Conservation (phyloP, 345 rosid species). For the thale cress (Arabidopsis thaliana) region DNA sequence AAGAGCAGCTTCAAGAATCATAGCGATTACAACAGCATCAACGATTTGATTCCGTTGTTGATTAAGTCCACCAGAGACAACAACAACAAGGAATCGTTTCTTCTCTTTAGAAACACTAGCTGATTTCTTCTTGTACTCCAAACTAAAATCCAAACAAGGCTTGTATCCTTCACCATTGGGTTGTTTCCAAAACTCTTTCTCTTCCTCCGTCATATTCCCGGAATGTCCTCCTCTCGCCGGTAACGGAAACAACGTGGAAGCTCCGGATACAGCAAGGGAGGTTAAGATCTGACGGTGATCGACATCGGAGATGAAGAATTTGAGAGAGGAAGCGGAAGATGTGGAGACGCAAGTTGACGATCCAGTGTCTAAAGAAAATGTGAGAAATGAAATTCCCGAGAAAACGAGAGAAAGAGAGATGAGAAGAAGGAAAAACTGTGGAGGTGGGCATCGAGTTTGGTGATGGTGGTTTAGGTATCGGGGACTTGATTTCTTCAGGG, state of each 20-base stretch:
- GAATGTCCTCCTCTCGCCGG: slow-evolving; percentile 50
- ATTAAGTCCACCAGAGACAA: slow-evolving; percentile 72
- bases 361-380: slow-evolving; percentile 29
- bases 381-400: slow-evolving; percentile 54
- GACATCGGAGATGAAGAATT: slow-evolving; percentile 39
- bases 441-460: slow-evolving; percentile 41
- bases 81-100: slow-evolving; percentile 67
- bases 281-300: slow-evolving; percentile 46
- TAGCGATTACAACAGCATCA: slow-evolving; percentile 77
- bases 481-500: slow-evolving; percentile 56
- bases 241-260: slow-evolving; percentile 50
- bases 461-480: slow-evolving; percentile 45
- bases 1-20: slow-evolving; percentile 73
- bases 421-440: slow-evolving; percentile 51
- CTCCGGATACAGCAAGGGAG: slow-evolving; percentile 48
- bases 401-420: slow-evolving; percentile 54
- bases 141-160: slow-evolving; percentile 71
- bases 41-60: slow-evolving; percentile 78
- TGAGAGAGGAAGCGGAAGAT: slow-evolving; percentile 52
- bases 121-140: slow-evolving; percentile 56
- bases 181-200: slow-evolving; percentile 73
- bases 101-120: slow-evolving; percentile 61
- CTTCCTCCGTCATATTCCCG: slow-evolving; percentile 58
- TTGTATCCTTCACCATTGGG: slow-evolving; percentile 64
- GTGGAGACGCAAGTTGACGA: slow-evolving; percentile 48